Conservation (phyloP, 768 basidiomycete genomes). For the Russula griseocarnosa region DNA sequence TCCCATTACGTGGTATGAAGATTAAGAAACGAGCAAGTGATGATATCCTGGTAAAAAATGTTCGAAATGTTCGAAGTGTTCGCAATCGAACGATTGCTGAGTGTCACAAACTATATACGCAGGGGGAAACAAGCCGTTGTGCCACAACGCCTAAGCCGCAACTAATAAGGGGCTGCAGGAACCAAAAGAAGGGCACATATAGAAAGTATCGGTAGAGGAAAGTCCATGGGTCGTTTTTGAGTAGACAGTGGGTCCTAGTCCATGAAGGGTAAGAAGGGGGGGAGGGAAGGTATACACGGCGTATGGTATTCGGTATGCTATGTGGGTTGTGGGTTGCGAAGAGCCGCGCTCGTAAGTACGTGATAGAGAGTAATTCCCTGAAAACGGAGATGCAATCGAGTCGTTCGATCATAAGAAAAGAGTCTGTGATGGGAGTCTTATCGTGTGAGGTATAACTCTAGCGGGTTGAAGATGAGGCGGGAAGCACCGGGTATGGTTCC, state of each 20-base stretch:
- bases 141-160: slow-evolving; percentile 4
- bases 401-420: slow-evolving; percentile 10
- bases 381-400: slow-evolving; percentile 10
- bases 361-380: slow-evolving; percentile 7
- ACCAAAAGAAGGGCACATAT: neutral
- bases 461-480: slow-evolving; percentile 3
- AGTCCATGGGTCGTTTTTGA: neutral
- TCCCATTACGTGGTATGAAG: slow-evolving; percentile 20
- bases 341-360: slow-evolving; percentile 21
- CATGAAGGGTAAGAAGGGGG: neutral
- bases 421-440: slow-evolving; percentile 15
- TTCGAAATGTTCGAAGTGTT: slow-evolving; percentile 4
- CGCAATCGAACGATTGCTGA: slow-evolving; percentile 1
- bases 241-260: slow-evolving; percentile 1
- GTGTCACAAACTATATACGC: slow-evolving; percentile 13
- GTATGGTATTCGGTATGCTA: slow-evolving; percentile 22
- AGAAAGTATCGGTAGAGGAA: neutral
- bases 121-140: neutral
- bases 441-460: slow-evolving; percentile 18
- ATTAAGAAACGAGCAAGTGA: slow-evolving; percentile 18
- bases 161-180: neutral
- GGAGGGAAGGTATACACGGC: slow-evolving; percentile 22
- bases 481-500: neutral
- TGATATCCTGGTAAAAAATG: slow-evolving; percentile 7
- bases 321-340: slow-evolving; percentile 6